Conservation (phyloP, 495 filamentous ascomycete species). For the Evernia prunastri region DNA sequence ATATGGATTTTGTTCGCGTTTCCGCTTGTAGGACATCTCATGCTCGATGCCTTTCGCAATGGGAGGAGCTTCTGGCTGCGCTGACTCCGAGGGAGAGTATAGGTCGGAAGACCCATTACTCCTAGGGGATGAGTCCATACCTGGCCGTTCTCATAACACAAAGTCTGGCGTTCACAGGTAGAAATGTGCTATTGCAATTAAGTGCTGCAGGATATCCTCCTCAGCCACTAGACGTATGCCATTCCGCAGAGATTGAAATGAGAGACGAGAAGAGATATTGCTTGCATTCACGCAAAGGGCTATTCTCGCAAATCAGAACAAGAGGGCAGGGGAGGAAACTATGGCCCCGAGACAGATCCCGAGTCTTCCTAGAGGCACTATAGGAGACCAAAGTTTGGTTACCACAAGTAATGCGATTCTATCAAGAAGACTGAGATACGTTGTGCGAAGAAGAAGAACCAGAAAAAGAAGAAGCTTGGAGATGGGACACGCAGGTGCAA, state of each 20-base stretch:
- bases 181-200: slow-evolving; percentile 2
- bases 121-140: slow-evolving; percentile 22
- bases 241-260: slow-evolving; percentile 4
- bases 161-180: neutral
- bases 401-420: slow-evolving; percentile 4
- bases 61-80: slow-evolving; percentile 7
- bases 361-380: neutral
- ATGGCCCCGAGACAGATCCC: neutral
- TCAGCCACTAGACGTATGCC: neutral
- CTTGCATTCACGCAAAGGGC: slow-evolving; percentile 5
- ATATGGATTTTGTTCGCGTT: slow-evolving; percentile 15
- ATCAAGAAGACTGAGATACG: slow-evolving; percentile 1
- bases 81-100: slow-evolving; percentile 19
- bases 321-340: slow-evolving; percentile 6
- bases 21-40: slow-evolving; percentile 11
- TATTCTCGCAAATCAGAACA: slow-evolving; percentile 8
- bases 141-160: slow-evolving; percentile 7
- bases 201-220: neutral
- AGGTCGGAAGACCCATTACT: slow-evolving; percentile 25
- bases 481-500: slow-evolving; percentile 3
- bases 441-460: neutral
- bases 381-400: slow-evolving; percentile 9
- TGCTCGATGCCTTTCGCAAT: neutral
- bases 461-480: neutral
- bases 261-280: slow-evolving; percentile 6